These are phyloP conservation scores for Chrysanthemum lavandulifolium DNA, from an alignment of 129 eudicot genomes.

Conservation along the genomic window DNA sequence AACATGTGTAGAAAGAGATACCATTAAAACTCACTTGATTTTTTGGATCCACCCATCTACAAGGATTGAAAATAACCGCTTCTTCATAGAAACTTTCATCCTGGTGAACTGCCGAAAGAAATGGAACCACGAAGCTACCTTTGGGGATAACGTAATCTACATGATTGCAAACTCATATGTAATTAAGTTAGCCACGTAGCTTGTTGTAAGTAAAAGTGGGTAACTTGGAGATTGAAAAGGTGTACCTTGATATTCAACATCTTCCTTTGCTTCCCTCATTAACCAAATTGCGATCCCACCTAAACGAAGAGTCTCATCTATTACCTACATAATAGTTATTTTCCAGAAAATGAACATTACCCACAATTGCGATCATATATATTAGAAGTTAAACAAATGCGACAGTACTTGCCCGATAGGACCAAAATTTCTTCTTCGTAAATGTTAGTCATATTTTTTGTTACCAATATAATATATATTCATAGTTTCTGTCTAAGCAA, in stretches of 20 bases:
- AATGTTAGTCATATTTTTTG: too few relatives aligned
- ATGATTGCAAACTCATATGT: neutral
- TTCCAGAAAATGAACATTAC: neutral
- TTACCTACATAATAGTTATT: constrained; percentile 42
- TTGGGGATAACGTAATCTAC: constrained; percentile 66
- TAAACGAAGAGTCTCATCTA: constrained; percentile 69
- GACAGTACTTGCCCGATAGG: too few relatives aligned
- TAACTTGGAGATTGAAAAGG: neutral
- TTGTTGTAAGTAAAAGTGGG: neutral
- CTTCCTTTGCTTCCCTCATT: constrained; percentile 74
- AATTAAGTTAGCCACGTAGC: neutral
- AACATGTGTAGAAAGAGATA: neutral
- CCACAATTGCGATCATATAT: neutral
- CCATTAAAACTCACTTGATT: constrained; percentile 41
- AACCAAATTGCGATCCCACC: constrained; percentile 91
- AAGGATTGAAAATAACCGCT: constrained; percentile 57
- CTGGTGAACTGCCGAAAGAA: constrained; percentile 70
- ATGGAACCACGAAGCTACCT: constrained; percentile 80
- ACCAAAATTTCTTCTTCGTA: too few relatives aligned
- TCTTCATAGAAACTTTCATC: constrained; percentile 49
- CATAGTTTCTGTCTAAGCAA: too few relatives aligned
- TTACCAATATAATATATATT: too few relatives aligned
- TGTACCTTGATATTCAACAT: constrained; percentile 62
- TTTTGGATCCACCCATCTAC: constrained; percentile 64
- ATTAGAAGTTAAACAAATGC: too few relatives aligned